A percentile compares a stretch with the other conserved stretches of the same genome.
Evolutionary conservation across 2,329 filamentous ascomycete species (phyloP).

Genomic region (Epichloe uncinata): DNA sequence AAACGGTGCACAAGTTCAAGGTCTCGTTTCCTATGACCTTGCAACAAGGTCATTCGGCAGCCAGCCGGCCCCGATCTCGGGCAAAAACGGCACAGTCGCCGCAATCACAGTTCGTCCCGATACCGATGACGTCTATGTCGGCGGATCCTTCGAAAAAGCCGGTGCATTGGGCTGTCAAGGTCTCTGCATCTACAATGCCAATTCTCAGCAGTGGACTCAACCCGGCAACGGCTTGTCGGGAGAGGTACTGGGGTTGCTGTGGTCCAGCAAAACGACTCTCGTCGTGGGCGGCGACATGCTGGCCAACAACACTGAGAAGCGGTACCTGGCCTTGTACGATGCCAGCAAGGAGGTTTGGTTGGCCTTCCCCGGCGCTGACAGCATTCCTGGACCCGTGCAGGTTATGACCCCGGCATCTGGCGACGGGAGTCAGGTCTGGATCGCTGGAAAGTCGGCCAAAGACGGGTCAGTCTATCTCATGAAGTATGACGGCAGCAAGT

Average conservation of each 20-base stretch:
- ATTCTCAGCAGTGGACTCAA: conserved; percentile 62
- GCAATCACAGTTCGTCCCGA: conserved; percentile 60
- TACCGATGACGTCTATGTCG: conserved; percentile 67
- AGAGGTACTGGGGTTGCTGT: conserved; percentile 57
- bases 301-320: conserved; percentile 46
- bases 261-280: conserved; percentile 59
- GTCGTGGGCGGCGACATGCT: conserved; percentile 67
- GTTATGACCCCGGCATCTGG: conserved; percentile 61
- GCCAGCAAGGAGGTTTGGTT: conserved; percentile 53
- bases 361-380: conserved; percentile 43
- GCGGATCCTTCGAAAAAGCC: conserved; percentile 70
- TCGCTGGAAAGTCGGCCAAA: conserved; percentile 51
- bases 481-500: conserved; percentile 64
- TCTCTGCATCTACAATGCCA: conserved; percentile 66
- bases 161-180: conserved; percentile 71
- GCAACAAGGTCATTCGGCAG: conserved; percentile 45
- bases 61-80: conserved; percentile 65
- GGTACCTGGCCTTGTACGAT: conserved; percentile 62
- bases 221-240: conserved; percentile 63
- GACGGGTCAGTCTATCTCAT: conserved; percentile 65
- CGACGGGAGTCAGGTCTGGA: conserved; percentile 66
- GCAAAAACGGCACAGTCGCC: conserved; percentile 58
- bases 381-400: conserved; percentile 68
- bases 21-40: conserved; percentile 72
- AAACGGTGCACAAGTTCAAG: conserved; percentile 48